Conservation (phyloP, 176 grass and related monocot species). For the Chloris gayana region DNA sequence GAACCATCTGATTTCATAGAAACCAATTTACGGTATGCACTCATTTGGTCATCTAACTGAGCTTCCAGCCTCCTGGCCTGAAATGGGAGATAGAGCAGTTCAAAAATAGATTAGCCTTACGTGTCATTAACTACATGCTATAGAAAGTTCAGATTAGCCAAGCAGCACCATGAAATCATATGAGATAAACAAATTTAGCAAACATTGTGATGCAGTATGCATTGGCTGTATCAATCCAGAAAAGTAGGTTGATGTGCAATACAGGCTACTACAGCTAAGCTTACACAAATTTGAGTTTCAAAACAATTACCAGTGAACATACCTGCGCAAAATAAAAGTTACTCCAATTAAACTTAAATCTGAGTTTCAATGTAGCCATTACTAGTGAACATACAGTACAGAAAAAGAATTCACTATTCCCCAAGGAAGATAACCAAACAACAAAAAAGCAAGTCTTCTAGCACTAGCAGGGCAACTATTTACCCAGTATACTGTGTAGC, state of each 20-base stretch:
- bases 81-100: constrained; percentile 6
- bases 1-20: constrained; percentile 92
- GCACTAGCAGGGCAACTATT: not conserved
- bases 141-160: not conserved
- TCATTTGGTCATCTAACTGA: constrained; percentile 92
- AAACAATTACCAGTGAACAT: not conserved
- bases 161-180: not conserved
- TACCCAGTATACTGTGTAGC: not conserved
- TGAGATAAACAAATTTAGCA: not conserved
- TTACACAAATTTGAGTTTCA: not conserved
- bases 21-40: constrained; percentile 79
- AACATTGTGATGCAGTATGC: not conserved
- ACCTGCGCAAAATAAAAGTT: not conserved
- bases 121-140: not conserved
- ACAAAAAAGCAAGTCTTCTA: not conserved
- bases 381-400: not conserved
- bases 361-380: not conserved
- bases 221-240: not conserved
- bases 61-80: constrained; percentile 94
- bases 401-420: not conserved
- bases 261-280: not conserved
- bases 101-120: constrained; percentile 1
- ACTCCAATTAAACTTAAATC: not conserved
- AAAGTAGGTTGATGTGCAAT: not conserved
- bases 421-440: not conserved